These are phyloP conservation scores for Dothistroma pini DNA, from an alignment of 2,329 filamentous ascomycete genomes.

Conservation along the genomic window DNA sequence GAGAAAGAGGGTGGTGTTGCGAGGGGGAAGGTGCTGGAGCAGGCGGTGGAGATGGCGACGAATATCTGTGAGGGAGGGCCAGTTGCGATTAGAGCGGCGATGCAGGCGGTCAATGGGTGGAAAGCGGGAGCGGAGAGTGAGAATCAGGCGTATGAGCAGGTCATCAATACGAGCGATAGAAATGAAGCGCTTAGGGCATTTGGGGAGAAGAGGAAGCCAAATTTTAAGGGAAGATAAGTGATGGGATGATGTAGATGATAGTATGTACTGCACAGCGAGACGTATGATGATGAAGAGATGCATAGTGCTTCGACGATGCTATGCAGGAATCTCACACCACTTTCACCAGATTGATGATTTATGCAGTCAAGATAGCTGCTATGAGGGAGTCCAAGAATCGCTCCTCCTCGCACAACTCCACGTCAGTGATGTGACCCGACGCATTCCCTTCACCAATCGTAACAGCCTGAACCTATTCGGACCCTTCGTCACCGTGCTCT, in stretches of 20 bases:
- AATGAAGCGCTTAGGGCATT: slow-evolving; percentile 87
- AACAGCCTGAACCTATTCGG: background rate
- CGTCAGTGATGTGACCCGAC: background rate
- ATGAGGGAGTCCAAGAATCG: background rate
- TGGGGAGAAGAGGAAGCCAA: slow-evolving; percentile 66
- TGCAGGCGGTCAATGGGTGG: slow-evolving; percentile 72
- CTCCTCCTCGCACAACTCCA: background rate
- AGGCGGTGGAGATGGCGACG: slow-evolving; percentile 72
- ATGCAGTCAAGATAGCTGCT: background rate
- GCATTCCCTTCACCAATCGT: background rate
- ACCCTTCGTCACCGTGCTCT: background rate
- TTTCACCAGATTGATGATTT: background rate
- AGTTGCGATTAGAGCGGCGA: slow-evolving; percentile 71
- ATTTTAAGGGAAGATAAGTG: slow-evolving; percentile 57
- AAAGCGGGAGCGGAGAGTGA: slow-evolving; percentile 68
- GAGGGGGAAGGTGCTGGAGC: slow-evolving; percentile 65
- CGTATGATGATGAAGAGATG: background rate
- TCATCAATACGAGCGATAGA: slow-evolving; percentile 80
- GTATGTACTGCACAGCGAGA: background rate
- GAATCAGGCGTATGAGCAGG: slow-evolving; percentile 78
- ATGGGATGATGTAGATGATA: background rate
- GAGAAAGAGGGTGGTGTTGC: slow-evolving; percentile 54
- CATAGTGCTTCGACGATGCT: no score
- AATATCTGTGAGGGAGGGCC: slow-evolving; percentile 91
- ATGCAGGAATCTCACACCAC: background rate